Evolutionary conservation across 2,329 filamentous ascomycete species (phyloP), one percentile per base, ranked within the genome.

Genomic region (Lecanoromycetidae sp.): DNA sequence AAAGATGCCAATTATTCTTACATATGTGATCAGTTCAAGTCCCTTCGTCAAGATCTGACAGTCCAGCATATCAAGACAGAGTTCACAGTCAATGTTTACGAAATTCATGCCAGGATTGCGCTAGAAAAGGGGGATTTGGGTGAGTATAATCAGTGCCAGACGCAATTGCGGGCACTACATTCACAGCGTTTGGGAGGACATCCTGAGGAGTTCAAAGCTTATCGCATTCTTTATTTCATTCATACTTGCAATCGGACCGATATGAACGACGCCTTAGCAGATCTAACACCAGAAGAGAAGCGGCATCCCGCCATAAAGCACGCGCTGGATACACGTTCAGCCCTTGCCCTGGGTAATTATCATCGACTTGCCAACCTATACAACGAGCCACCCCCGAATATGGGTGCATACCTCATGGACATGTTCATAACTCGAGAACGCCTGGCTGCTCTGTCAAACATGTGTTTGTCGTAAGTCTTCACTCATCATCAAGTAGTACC

Each of bases 91-190:
- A 83, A 77, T 53, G 91, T 95, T 39, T 98, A 98, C 67, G 91
- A 98, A 70, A 93, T 90, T 52, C 91, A 98, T 69, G 91, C 90
- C 54, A 82, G 91, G 52, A 96, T 98, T 68, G 91, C 91, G 57
- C 74, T 98, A 67, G 90, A 98, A 69, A 95, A 93, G 76, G 87
- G 85, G 69, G 91, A 98, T 74, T 79, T 96, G 72, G 90, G 91
- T 98, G 91, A 98, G 91, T 98, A 98, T 91, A 98, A 98, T 73
- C 91, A 98, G 76, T 98, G 91, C 69, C 91, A 98, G 73, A 96
- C 91, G 60, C 91, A 98, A 71, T 75, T 98, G 63, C 86, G 87
- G 66, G 87, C 84, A 56, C 72, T 98, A 60, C 96, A 98, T 69
- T 78, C 79, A 65, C 78, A 86, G 70, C 84, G 85, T 57, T 71